Conservation (phyloP, 306 rosid species). For the Comarum palustre region DNA sequence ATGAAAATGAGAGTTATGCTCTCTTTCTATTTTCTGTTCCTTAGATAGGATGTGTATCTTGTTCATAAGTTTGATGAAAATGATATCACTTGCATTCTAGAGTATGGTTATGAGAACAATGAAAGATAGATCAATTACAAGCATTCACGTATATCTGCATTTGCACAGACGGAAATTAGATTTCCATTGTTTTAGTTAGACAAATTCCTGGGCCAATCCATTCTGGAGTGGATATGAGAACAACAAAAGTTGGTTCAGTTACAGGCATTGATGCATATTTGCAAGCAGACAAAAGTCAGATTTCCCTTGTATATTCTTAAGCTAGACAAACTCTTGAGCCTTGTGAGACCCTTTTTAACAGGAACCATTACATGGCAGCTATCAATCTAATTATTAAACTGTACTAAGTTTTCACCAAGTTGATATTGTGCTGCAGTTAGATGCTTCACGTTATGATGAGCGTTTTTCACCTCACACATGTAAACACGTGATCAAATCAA, state of each 20-base stretch:
- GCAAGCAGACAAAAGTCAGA: not conserved
- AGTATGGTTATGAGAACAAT: not conserved
- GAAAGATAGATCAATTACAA: not conserved
- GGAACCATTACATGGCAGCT: not conserved
- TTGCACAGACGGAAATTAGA: not conserved
- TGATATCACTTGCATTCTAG: not conserved
- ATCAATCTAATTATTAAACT: not conserved
- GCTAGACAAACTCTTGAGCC: not conserved
- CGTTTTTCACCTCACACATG: no score
- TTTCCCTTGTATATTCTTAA: not conserved
- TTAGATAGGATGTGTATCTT: not conserved
- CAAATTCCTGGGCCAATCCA: no score
- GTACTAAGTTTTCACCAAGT: no score
- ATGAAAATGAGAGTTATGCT: not conserved
- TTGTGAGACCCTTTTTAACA: not conserved
- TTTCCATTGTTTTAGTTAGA: not conserved
- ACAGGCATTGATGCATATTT: not conserved
- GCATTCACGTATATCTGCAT: not conserved
- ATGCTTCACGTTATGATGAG: conserved; percentile 62
- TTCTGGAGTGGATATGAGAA: not conserved
- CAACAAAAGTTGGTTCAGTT: not conserved
- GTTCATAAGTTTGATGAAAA: not conserved
- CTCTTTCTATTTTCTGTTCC: not conserved
- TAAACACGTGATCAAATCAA: no score
- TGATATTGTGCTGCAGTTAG: conserved; percentile 51